Percentiles rank a stretch among this genome's conserved stretches.
phyloP scores from a whole-genome alignment of 805 yeast species.

The Candida rishiriensis region DNA sequence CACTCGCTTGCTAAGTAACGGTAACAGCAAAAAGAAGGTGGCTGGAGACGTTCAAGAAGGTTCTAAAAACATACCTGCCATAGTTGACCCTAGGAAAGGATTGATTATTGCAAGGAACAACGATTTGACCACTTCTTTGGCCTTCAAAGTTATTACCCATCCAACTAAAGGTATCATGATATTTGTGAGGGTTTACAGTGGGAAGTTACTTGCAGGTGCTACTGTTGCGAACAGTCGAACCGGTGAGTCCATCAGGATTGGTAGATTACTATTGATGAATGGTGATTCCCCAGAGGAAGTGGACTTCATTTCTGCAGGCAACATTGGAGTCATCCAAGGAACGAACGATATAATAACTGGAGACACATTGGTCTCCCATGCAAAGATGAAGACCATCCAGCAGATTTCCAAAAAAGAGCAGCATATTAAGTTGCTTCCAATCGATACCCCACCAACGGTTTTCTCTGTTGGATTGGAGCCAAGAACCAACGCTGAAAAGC shows the following conservation, averaged over 20 bases:
- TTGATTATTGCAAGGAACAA: conserved; percentile 50
- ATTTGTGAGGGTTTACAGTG: conserved; percentile 85
- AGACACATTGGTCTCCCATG: conserved; percentile 75
- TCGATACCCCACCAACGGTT: conserved; percentile 86
- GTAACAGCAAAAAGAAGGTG: conserved; percentile 17
- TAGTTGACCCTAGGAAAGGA: conserved; percentile 40
- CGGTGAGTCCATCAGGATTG: conserved; percentile 59
- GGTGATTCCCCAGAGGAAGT: conserved; percentile 83
- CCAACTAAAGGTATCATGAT: conserved; percentile 78
- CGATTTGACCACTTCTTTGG: conserved; percentile 71
- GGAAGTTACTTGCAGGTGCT: conserved; percentile 59
- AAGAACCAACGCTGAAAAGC: conserved; percentile 70
- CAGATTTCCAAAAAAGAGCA: conserved; percentile 33
- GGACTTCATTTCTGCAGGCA: conserved; percentile 59
- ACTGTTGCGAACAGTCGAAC: conserved; percentile 66
- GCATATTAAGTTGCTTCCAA: conserved; percentile 61
- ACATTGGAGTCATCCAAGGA: conserved; percentile 87
- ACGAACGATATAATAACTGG: conserved; percentile 70
- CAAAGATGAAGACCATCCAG: conserved; percentile 39
- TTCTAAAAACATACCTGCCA: conserved; percentile 27
- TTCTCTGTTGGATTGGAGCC: conserved; percentile 86
- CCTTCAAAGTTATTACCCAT: conserved; percentile 88
- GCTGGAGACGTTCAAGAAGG: conserved; percentile 9
- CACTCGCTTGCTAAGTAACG: conserved; percentile 3
- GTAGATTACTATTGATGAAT: conserved; percentile 75